phyloP scores from a whole-genome alignment of 352 stramenopile species.

The Pythium dissotocum region DNA sequence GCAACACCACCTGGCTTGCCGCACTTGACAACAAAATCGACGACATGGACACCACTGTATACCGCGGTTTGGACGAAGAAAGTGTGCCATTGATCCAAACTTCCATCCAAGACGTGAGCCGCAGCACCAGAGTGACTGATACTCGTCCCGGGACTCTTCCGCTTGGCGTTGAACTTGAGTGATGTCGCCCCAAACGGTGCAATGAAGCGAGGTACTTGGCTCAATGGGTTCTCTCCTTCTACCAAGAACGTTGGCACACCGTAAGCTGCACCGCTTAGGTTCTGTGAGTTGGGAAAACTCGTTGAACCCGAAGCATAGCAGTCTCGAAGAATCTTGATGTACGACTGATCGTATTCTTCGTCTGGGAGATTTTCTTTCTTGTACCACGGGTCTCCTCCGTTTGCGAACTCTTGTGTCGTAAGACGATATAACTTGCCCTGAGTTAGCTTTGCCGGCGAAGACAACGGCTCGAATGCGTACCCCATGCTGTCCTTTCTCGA shows the following conservation, averaged over 20 bases:
- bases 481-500: slow-evolving; percentile 75
- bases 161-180: slow-evolving; percentile 67
- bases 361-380: slow-evolving; percentile 88
- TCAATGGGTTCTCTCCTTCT: slow-evolving; percentile 70
- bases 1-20: slow-evolving; percentile 54
- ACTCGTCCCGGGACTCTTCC: slow-evolving; percentile 54
- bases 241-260: slow-evolving; percentile 86
- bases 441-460: slow-evolving; percentile 54
- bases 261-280: slow-evolving; percentile 81
- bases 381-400: slow-evolving; percentile 88
- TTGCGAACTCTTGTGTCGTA: slow-evolving; percentile 86
- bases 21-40: slow-evolving; percentile 84
- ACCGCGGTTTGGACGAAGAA: slow-evolving; percentile 65
- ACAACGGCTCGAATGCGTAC: slow-evolving; percentile 71
- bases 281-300: slow-evolving; percentile 84
- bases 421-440: slow-evolving; percentile 87
- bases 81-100: slow-evolving; percentile 51
- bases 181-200: slow-evolving; percentile 51
- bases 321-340: slow-evolving; percentile 86
- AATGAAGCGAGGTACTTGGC: slow-evolving; percentile 61
- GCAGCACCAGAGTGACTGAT: slow-evolving; percentile 80
- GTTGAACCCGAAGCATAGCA: slow-evolving; percentile 85
- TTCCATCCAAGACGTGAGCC: slow-evolving; percentile 46
- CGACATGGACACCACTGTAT: slow-evolving; percentile 64
- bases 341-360: slow-evolving; percentile 85